Base-by-base conservation (phyloP, 2,329 filamentous ascomycete genomes). In the Malbranchea cinnamomea region DNA sequence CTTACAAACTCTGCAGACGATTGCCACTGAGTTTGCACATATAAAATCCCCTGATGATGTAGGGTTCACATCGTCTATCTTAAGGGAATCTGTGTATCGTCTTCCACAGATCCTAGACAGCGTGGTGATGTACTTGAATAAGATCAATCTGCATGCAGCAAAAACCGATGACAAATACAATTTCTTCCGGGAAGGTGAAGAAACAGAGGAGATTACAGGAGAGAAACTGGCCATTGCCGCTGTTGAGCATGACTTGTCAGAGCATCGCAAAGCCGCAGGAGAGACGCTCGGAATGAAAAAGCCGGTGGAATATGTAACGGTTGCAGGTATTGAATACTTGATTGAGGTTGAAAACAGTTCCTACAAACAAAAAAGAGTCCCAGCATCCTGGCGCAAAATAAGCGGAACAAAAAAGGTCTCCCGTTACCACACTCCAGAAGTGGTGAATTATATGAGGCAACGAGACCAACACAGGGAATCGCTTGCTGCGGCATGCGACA, bases 401-500 rank as follows among this genome's bases (percentile, higher is more conserved):
- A 91, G 79, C 34, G 85, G 87, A 28, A 98, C 89, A 5, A 95
- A 95, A 54, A 83, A 82, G 45, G 60, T 85, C 4, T 85, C 83
- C 0, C 76, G 89, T 35, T 98, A 95, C 53, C 89, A 98, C 56
- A 89, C 89, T 0, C 89, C 89, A 4, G 78, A 92, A 43, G 82
- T 94, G 14, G 67, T 92, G 28, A 72, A 73, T 37, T 67, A 93
- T 43, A 69, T 93, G 11, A 73, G 75, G 23, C 84, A 94, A 55
- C 74, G 89, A 24, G 89, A 95, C 51, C 87, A 94, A 46, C 80
- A 94, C 57, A 92, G 87, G 48, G 89, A 98, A 54, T 78, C 82
- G 2, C 71, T 98, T 8, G 83, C 84, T 2, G 84, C 84, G 6
- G 85, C 87, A 23, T 98, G 89, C 52, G 85, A 95, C 46, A 62